phyloP scores from a whole-genome alignment of 139 green algal genomes.

The Coccomyxa sp. region DNA sequence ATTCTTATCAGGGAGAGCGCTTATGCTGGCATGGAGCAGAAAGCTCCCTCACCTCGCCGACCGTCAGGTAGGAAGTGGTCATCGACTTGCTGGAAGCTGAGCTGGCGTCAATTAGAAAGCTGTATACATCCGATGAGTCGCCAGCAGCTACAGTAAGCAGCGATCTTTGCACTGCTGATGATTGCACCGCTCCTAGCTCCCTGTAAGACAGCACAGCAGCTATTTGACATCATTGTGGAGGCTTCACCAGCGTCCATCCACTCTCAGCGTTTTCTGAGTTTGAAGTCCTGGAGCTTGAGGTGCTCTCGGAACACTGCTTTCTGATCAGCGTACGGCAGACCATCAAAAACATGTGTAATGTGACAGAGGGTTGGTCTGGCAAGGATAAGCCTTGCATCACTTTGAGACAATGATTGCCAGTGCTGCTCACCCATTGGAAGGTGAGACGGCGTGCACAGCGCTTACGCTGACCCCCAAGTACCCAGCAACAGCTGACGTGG shows the following conservation, averaged over 20 bases:
- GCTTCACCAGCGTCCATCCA: no score
- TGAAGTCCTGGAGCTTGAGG: no score
- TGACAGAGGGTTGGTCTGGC: not conserved
- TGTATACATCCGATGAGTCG: no score
- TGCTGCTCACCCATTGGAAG: not conserved
- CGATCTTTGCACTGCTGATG: no score
- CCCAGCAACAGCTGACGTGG: not conserved
- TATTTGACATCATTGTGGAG: no score
- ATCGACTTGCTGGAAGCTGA: no score
- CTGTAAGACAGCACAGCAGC: no score
- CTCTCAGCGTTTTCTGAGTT: no score
- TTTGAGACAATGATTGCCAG: not conserved
- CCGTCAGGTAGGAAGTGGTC: no score
- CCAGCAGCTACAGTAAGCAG: no score
- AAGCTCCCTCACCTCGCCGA: not conserved
- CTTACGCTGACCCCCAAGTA: not conserved
- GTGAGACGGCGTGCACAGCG: not conserved
- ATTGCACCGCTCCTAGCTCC: no score
- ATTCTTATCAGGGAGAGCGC: not conserved
- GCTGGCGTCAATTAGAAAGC: no score
- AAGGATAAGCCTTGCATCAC: not conserved
- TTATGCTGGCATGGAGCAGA: not conserved
- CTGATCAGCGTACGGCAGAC: not conserved
- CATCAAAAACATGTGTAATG: not conserved
- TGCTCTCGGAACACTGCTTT: not conserved